Evolutionary conservation across 352 stramenopile species (phyloP), one percentile per base, ranked within the genome.

Genomic region (Phytophthora idaei): DNA sequence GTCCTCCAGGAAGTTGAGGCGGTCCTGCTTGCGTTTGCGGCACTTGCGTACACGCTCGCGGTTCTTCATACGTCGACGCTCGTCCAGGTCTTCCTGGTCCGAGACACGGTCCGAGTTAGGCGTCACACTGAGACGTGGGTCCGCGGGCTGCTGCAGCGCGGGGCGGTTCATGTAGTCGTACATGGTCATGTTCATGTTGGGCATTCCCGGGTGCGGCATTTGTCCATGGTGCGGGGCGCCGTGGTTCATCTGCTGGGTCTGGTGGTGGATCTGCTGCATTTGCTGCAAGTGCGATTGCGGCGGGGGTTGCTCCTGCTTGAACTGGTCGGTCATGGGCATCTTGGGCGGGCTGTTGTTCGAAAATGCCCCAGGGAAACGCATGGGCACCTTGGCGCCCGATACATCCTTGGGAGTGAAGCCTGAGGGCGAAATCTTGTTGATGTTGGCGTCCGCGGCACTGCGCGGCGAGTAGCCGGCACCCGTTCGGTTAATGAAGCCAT

Each of bases 11-110:
- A 93, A 94, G 74, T 95, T 94, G 7, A 95, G 76, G 2, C 88
- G 86, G 63, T 95, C 88, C 56, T 95, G 88, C 65, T 95, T 95
- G 57, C 86, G 86, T 70, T 95, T 95, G 47, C 88, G 84, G 70
- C 86, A 95, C 77, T 95, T 95, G 77, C 88, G 88, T 32, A 95
- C 88, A 46, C 86, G 86, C 72, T 95, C 88, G 29, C 88, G 86
- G 74, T 95, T 95, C 72, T 94, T 95, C 86, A 95, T 93, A 51
- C 87, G 83, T 14, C 87, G 87, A 17, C 85, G 85, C 58, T 93
- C 87, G 48, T 95, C 87, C n/a, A 95, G 55, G 49, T 95, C 87
- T 29, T 94, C 85, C 52, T 87, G 82, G 60, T 93, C 85, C 3
- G 80, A 88, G 21, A 78, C 74, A 29, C 76, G 77, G 50, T 93